A percentile compares a stretch with the other conserved stretches of the same genome.
Conservation (phyloP, 345 rosid genomes). For the Hibiscus syriacus region DNA sequence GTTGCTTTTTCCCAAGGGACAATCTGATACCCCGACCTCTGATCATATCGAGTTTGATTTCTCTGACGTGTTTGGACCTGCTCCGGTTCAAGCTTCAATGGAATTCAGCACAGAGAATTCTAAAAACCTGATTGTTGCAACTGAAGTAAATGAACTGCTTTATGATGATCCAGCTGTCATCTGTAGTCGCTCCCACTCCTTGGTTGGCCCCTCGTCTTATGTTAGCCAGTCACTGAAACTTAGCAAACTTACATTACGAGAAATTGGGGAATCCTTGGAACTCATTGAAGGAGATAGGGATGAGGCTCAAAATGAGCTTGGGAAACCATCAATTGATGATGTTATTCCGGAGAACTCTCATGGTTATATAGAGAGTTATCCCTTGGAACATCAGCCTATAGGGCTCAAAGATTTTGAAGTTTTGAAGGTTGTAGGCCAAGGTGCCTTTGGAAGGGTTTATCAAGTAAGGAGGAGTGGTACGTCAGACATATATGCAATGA, state of each 20-base stretch:
- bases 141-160: slow-evolving; percentile 23
- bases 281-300: slow-evolving; percentile 13
- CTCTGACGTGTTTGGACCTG: slow-evolving; percentile 45
- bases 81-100: slow-evolving; percentile 26
- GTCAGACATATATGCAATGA: slow-evolving; percentile 88
- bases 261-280: slow-evolving; percentile 34
- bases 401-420: slow-evolving; percentile 61
- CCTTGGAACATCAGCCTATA: slow-evolving; percentile 10
- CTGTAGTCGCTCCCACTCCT: slow-evolving; percentile 39
- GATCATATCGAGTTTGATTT: slow-evolving; percentile 47
- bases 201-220: slow-evolving; percentile 47
- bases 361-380: slow-evolving; percentile 4
- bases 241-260: slow-evolving; percentile 36
- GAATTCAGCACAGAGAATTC: slow-evolving; percentile 16
- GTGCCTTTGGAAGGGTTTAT: slow-evolving; percentile 92
- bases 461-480: slow-evolving; percentile 82
- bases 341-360: slow-evolving; percentile 7
- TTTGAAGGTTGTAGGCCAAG: slow-evolving; percentile 85
- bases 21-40: slow-evolving; percentile 22
- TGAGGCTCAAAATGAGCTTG: slow-evolving; percentile 7
- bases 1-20: slow-evolving; percentile 29
- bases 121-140: slow-evolving; percentile 9
- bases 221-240: slow-evolving; percentile 40
- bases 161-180: slow-evolving; percentile 41
- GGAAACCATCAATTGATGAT: not conserved